Base-by-base conservation (phyloP, 192 early-diverging fungal species). In the Powellomyces hirtus region DNA sequence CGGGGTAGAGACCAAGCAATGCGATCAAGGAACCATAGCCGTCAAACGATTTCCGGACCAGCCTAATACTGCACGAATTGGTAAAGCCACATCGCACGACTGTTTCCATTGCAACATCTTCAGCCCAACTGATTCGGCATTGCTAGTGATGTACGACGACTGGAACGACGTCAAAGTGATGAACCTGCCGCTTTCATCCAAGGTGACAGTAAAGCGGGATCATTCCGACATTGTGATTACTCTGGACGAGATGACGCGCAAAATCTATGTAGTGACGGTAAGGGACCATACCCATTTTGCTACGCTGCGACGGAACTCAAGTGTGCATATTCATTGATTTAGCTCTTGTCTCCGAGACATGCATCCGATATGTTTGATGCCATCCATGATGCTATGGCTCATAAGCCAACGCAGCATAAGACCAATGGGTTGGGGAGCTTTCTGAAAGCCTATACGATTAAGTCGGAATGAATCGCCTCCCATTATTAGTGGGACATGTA, bases 101-200 rank as follows among this genome's bases (percentile, higher is more conserved):
- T 26, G 24, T 13, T 26, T 20, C 24, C 53, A 56, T 56, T 0
- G 0, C 0, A 30, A 49, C 16, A 24, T 14, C 2, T 24, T 49
- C 26, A 49, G n/a, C 14, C n/a, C 46, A 49, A 24, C 4, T 24
- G 26, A 2, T 49, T 14, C 2, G 46, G 46, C 46, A 49, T n/a
- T n/a, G n/a, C n/a, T n/a, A 68, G 69, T 71, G 33, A 63, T 71
- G 61, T 71, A 71, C 59, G 61, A 71, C 27, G 69, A 71, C 22
- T 51, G 45, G 30, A 63, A 34, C 27, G 61, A 71, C 50, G 16
- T 20, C 18, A 63, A 52, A 24, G 69, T 71, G 10, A 16, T 71
- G 24, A 71, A 71, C 34, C 34, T 71, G 0, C 8, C 36, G n/a
- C 55, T 69, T 35, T 20, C 38, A 27, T 18, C 20, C 18, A 59